These are phyloP conservation scores for Herpetospermum pedunculosum DNA, from an alignment of 306 rosid species.

Conservation along the genomic window DNA sequence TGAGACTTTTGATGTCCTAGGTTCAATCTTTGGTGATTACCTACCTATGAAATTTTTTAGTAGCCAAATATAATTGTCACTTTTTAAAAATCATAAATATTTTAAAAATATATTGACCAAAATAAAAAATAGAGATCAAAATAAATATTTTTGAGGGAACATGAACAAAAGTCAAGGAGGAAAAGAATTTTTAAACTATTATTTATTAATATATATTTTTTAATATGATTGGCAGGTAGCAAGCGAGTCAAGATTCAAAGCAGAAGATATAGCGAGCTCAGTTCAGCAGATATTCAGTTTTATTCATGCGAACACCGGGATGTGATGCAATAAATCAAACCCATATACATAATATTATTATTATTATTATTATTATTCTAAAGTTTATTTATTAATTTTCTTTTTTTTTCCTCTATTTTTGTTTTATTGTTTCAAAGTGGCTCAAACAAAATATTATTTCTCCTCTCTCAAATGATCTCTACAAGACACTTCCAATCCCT, in stretches of 20 bases:
- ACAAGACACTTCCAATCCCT: no score
- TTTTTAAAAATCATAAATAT: no score
- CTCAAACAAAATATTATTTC: background rate
- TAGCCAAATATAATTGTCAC: no score
- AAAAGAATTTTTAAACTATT: no score
- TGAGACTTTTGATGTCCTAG: no score
- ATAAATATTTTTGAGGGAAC: no score
- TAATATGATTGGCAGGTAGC: conserved; percentile 36
- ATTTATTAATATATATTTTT: background rate
- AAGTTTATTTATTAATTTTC: background rate
- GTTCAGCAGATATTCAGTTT: conserved; percentile 86
- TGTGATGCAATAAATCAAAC: background rate
- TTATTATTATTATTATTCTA: background rate
- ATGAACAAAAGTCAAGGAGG: no score
- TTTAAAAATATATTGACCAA: no score
- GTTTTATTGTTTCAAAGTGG: background rate
- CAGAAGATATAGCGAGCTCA: conserved; percentile 82
- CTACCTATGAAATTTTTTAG: no score
- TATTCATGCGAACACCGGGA: conserved; percentile 58
- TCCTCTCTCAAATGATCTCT: background rate
- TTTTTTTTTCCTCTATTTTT: background rate
- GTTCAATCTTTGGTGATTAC: no score
- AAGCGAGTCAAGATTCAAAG: conserved; percentile 71
- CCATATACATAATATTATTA: background rate
- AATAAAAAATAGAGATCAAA: no score